A percentile compares a stretch with the other conserved stretches of the same genome.
phyloP scores from a whole-genome alignment of 257 asterid species.

The Jacaranda copaia region DNA sequence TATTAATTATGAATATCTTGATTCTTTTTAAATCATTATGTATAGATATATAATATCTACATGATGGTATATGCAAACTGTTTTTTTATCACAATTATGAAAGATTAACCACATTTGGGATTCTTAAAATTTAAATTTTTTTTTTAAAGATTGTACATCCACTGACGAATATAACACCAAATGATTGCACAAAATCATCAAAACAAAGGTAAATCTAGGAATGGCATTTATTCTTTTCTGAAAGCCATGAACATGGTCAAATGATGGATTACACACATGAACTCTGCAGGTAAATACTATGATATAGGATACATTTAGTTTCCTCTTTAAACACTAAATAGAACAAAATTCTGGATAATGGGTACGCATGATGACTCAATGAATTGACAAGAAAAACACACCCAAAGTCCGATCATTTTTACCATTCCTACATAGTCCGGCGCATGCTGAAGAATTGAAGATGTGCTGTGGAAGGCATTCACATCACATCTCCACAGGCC shows the following conservation, averaged over 20 bases:
- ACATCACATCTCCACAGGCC: neutral
- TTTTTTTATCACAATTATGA: no score
- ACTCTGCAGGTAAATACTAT: neutral
- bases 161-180: neutral
- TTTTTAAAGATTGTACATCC: no score
- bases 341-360: neutral
- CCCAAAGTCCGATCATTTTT: neutral
- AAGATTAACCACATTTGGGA: no score
- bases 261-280: neutral
- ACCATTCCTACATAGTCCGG: neutral
- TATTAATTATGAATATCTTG: no score
- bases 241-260: neutral
- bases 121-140: no score
- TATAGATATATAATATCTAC: no score
- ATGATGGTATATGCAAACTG: no score
- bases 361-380: neutral
- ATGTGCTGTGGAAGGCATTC: neutral
- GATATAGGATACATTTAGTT: neutral
- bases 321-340: neutral
- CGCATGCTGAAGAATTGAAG: neutral
- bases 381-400: neutral
- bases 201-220: neutral
- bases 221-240: neutral
- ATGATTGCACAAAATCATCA: neutral
- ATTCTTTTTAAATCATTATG: no score